Base-by-base conservation (phyloP, 75 land plant species). In the Adiantum capillusveneris region DNA sequence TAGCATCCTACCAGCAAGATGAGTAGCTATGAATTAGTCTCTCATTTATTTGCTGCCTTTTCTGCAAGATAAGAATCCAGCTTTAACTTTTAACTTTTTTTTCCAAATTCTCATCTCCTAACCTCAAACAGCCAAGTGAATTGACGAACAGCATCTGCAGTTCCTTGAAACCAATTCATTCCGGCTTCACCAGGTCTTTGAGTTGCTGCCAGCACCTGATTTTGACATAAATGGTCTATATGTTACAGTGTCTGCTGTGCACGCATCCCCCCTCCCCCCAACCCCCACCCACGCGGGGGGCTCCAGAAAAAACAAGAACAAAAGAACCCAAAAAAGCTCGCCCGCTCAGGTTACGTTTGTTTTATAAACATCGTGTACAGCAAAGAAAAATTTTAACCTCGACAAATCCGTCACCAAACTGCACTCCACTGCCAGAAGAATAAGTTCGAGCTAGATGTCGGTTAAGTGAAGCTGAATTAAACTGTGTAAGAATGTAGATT, bases 381-480 rank as follows among this genome's bases (percentile, higher is more conserved):
- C n/a, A n/a, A n/a, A n/a, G n/a, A n/a, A n/a, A n/a, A n/a, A n/a
- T n/a, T n/a, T n/a, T n/a, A n/a, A n/a, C 96, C 85, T 90, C 96
- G 46, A 90, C 81, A 58, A 71, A 90, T 19, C 96, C 96, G 52
- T 82, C 88, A 16, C 96, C 96, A 58, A 84, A 81, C 65, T 57
- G 77, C 25, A 78, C 65, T 1, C 86, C 86, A 51, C 59, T 82
- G 41, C 86, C 76, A 51, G 75, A 87, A 67, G 69, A 84, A 78
- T 90, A 90, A 12, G 96, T 75, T 0, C 85, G 75, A 0, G 81
- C 65, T 46, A 90, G 69, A 62, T 90, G 96, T 28, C 93, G 71
- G 60, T 90, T 90, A 30, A 90, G 85, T 2, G 96, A 90, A 7
- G 88, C 76, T 12, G 96, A 90, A 55, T 90, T 90, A 57, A 77